Base-by-base conservation (phyloP, 228 moss, liverwort and hornwort species). In the Sphagnum magellanicum region DNA sequence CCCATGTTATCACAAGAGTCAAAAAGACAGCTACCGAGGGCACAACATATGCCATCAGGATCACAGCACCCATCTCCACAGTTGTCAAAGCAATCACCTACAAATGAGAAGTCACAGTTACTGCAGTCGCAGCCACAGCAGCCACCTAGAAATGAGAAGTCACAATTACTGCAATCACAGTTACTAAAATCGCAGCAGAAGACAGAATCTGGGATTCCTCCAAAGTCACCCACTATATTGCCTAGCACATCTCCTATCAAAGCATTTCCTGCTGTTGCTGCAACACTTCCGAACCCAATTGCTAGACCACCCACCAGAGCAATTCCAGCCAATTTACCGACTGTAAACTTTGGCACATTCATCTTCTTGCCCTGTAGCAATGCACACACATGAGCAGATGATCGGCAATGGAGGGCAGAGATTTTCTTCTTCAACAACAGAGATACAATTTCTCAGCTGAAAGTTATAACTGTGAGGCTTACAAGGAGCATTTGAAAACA, bases 241-340 rank as follows among this genome's bases (percentile, higher is more conserved):
- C 65, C 76, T 52, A 73, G 15, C 1, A 77, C 15, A 5, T 83
- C 87, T 4, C 77, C 87, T 6, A 85, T 79, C 5, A 81, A 79
- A 1, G 87, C 77, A 59, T 92, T 92, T n/a, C 86, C 82, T 1
- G 75, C 73, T 9, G 91, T 92, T 4, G 91, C 91, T 6, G 89
- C 89, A n/a, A 92, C 73, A 62, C 89, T 92, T 64, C 91, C 91
- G 59, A 92, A 92, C 11, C 89, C 91, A 51, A 92, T 83, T 0
- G 78, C 81, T 55, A 92, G 53, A 3, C 91, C 89, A 48, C 87
- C 91, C 16, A 89, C 85, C 65, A 92, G 74, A 59, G 77, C 89
- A 6, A 92, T 78, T 46, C 82, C 85, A 17, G 79, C 89, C 51
- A 74, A 87, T 80, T 84, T 89, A 4, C 78, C 80, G 15, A 67